Evolutionary conservation across 1,284 basidiomycete genomes (phyloP).

Genomic region (Porphyrellus sp.): DNA sequence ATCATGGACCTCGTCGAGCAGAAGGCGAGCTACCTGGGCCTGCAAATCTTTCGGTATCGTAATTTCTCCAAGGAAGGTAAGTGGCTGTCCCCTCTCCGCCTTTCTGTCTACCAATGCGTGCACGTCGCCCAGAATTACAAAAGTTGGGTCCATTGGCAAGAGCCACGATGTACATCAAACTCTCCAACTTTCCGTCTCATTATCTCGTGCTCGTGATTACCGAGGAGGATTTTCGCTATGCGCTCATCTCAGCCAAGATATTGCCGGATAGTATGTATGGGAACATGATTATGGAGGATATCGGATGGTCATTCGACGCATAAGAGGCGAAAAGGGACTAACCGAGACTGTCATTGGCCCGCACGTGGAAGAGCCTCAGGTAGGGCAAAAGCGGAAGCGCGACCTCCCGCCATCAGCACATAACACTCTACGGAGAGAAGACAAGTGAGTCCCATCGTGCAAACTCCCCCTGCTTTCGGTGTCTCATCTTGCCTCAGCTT

Average conservation of each 20-base stretch:
- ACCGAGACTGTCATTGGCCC: slow-evolving; percentile 14
- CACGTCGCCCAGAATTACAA: slow-evolving; percentile 44
- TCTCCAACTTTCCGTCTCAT: slow-evolving; percentile 65
- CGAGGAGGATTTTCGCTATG: slow-evolving; percentile 72
- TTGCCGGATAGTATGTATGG: slow-evolving; percentile 51
- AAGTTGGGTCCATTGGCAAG: slow-evolving; percentile 61
- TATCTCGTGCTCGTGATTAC: slow-evolving; percentile 78
- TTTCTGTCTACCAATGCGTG: not conserved
- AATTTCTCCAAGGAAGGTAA: slow-evolving; percentile 63
- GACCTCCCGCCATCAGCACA: slow-evolving; percentile 15
- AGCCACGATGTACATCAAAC: slow-evolving; percentile 63
- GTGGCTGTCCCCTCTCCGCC: slow-evolving; percentile 1
- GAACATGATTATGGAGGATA: slow-evolving; percentile 65
- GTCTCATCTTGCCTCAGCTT: slow-evolving; percentile 44
- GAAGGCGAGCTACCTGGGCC: slow-evolving; percentile 70
- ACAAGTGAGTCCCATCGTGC: slow-evolving; percentile 26
- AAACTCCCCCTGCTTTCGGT: not conserved
- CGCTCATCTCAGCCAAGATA: slow-evolving; percentile 61
- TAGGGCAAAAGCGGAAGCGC: slow-evolving; percentile 40
- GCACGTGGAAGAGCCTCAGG: slow-evolving; percentile 21
- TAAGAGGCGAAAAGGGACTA: slow-evolving; percentile 45
- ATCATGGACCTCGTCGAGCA: slow-evolving; percentile 72
- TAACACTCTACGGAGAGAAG: slow-evolving; percentile 18
- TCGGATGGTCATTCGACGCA: slow-evolving; percentile 66
- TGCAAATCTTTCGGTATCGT: slow-evolving; percentile 65